phyloP scores from a whole-genome alignment of 2,329 filamentous ascomycete species.

The Pyricularia grisea region DNA sequence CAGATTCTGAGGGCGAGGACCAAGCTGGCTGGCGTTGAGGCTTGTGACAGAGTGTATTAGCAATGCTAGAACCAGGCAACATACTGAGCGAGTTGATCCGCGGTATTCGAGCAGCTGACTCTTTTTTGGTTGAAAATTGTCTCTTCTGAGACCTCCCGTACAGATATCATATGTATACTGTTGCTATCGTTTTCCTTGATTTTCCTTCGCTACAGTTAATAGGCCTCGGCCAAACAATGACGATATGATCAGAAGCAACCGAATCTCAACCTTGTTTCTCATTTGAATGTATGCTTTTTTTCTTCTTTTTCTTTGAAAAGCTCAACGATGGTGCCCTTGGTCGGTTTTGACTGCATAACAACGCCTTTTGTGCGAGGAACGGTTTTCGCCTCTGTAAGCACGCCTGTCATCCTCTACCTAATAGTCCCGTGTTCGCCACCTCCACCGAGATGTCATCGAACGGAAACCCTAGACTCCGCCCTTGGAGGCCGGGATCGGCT shows the following conservation, averaged over 20 bases:
- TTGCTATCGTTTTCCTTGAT: neutral
- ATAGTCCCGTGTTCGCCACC: constrained; percentile 9
- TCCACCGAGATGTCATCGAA: constrained; percentile 6
- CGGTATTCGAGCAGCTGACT: neutral
- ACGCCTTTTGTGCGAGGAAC: neutral
- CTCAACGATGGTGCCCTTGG: neutral
- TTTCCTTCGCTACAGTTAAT: neutral
- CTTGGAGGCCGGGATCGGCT: constrained; percentile 32
- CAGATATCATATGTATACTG: neutral
- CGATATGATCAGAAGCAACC: neutral
- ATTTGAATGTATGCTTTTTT: neutral
- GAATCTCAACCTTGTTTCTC: neutral
- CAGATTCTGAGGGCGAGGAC: neutral
- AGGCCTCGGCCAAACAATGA: neutral
- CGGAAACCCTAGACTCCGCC: constrained; percentile 31
- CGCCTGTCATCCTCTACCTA: constrained; percentile 1
- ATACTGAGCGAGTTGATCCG: neutral
- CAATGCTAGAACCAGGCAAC: neutral
- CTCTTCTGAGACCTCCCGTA: neutral
- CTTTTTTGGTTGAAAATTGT: neutral
- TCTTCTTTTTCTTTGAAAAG: no score
- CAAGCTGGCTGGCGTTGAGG: neutral
- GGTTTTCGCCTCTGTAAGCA: neutral
- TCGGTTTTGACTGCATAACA: neutral
- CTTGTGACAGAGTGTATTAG: neutral